Evolutionary conservation across 2,329 filamentous ascomycete species (phyloP).

Genomic region (Dactylellina parvicollis): DNA sequence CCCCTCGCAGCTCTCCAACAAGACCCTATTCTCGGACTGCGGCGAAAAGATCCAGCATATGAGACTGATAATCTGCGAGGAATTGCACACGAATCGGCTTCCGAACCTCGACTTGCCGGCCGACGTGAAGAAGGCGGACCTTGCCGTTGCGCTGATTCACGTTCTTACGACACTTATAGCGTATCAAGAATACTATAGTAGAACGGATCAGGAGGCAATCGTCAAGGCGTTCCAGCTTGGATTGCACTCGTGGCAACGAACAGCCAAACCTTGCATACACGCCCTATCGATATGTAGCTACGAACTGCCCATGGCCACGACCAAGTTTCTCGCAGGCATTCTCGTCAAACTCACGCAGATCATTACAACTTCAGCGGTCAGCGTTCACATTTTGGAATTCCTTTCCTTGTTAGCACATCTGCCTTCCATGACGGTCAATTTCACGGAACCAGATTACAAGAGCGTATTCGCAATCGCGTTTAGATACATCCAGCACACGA

Average conservation of each 20-base stretch:
- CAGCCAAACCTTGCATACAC: constrained; percentile 92
- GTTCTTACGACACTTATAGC: constrained; percentile 86
- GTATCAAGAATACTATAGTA: constrained; percentile 85
- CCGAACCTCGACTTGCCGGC: constrained; percentile 82
- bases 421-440: constrained; percentile 84
- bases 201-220: constrained; percentile 87
- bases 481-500: constrained; percentile 82
- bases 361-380: constrained; percentile 90
- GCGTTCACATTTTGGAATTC: constrained; percentile 95
- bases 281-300: constrained; percentile 94
- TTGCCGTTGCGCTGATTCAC: constrained; percentile 88
- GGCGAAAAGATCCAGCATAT: constrained; percentile 79
- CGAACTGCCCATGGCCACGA: constrained; percentile 86
- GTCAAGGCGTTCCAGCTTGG: constrained; percentile 87
- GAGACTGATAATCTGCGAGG: constrained; percentile 80
- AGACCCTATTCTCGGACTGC: constrained; percentile 80
- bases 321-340: constrained; percentile 84
- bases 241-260: constrained; percentile 83
- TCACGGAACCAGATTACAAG: constrained; percentile 89
- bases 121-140: constrained; percentile 84
- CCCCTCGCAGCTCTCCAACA: constrained; percentile 87
- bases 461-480: constrained; percentile 96
- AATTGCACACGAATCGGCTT: constrained; percentile 79
- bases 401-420: constrained; percentile 87
- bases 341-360: constrained; percentile 94